Percentiles rank a stretch among this genome's conserved stretches.
Evolutionary conservation across 2,329 filamentous ascomycete genomes (phyloP).

Genomic region (Calonectria pseudoreteaudii): DNA sequence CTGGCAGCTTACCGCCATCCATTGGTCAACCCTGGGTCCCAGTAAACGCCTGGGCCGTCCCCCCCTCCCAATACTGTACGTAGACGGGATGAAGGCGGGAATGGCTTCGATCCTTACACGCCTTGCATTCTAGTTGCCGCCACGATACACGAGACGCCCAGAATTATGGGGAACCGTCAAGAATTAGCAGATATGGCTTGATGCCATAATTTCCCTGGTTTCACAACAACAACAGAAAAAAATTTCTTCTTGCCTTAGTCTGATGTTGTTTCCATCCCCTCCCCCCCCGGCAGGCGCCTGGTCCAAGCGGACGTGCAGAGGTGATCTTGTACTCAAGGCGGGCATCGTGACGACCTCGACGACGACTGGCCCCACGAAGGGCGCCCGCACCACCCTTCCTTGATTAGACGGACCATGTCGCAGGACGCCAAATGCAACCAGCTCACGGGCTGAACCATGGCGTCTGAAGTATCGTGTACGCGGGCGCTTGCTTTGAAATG

Average conservation of each 20-base stretch:
- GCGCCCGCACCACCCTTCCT: neutral
- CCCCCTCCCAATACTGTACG: too few relatives aligned
- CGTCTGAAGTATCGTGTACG: neutral
- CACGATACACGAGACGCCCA: neutral
- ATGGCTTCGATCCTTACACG: constrained; percentile 9
- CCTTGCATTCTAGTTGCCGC: constrained; percentile 26
- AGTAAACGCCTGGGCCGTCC: neutral
- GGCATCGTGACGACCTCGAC: neutral
- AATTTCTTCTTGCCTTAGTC: neutral
- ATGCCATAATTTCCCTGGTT: neutral
- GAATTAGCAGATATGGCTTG: neutral
- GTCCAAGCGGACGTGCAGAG: neutral
- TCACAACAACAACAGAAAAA: neutral
- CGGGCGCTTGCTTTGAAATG: constrained; percentile 10
- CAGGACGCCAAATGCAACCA: neutral
- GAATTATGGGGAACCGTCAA: neutral
- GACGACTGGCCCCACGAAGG: neutral
- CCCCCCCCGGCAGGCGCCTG: neutral
- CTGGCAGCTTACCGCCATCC: neutral
- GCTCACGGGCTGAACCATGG: neutral
- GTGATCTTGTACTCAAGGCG: constrained; percentile 4
- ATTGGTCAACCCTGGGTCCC: constrained; percentile 4
- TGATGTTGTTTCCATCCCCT: neutral
- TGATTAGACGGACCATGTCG: constrained; percentile 6
- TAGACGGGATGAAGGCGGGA: neutral